Evolutionary conservation across 1,284 basidiomycete species (phyloP).

Genomic region (Bondarzewia mesenterica): DNA sequence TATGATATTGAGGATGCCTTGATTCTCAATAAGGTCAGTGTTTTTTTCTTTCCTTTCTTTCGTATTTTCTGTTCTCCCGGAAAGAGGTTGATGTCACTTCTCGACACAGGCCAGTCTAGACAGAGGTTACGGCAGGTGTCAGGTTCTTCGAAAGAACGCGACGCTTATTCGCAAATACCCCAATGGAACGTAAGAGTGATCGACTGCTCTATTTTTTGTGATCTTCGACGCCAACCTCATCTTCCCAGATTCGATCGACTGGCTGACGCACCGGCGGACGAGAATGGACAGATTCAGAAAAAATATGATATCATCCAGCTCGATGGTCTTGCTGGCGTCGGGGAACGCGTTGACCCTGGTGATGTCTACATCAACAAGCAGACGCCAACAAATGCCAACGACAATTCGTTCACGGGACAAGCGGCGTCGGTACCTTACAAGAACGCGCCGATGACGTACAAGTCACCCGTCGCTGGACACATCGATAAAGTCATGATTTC

Average conservation of each 20-base stretch:
- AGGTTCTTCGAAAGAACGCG: constrained; percentile 93
- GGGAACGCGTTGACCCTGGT: constrained; percentile 88
- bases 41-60: not conserved
- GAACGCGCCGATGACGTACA: constrained; percentile 86
- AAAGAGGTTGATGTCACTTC: not conserved
- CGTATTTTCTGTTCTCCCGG: not conserved
- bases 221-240: not conserved
- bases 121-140: constrained; percentile 95
- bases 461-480: constrained; percentile 86
- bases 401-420: constrained; percentile 76
- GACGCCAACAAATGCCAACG: constrained; percentile 85
- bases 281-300: constrained; percentile 71
- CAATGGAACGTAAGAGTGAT: constrained; percentile 80
- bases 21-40: constrained; percentile 82
- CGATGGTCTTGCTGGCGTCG: constrained; percentile 93
- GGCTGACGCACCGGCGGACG: constrained; percentile 85
- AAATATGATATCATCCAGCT: constrained; percentile 87
- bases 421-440: constrained; percentile 79
- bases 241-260: constrained; percentile 77
- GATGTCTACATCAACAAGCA: constrained; percentile 98
- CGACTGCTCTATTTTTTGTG: constrained; percentile 3
- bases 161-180: constrained; percentile 94
- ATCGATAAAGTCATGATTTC: constrained; percentile 98
- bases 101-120: constrained; percentile 76
- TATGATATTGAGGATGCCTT: constrained; percentile 99